Conservation (phyloP, 441 rosid species). For the Erysimum cheiri region DNA sequence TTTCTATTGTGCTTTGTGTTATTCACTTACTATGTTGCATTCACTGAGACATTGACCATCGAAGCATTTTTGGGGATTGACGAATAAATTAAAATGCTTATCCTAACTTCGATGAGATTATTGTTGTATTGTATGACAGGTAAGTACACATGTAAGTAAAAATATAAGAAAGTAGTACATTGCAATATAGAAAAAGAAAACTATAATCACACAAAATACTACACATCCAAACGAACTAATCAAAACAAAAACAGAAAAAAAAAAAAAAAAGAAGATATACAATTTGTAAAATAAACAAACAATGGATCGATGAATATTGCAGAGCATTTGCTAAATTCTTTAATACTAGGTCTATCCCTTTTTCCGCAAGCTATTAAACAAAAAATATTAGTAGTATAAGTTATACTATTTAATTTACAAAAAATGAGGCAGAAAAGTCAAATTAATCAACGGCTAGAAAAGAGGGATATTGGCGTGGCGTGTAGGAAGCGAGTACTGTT, state of each 20-base stretch:
- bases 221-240: background rate
- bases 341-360: too few relatives aligned
- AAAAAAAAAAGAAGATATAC: background rate
- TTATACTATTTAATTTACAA: background rate
- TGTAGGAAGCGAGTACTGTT: slow-evolving; percentile 41
- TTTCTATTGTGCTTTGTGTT: background rate
- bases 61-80: background rate
- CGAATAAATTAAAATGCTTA: background rate
- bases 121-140: background rate
- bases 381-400: too few relatives aligned
- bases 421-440: slow-evolving; percentile 35
- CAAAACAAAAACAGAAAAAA: too few relatives aligned
- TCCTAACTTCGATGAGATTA: background rate
- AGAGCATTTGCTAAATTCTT: background rate
- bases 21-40: background rate
- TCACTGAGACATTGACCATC: slow-evolving; percentile 15
- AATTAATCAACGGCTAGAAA: slow-evolving; percentile 33
- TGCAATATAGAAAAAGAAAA: background rate
- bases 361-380: background rate
- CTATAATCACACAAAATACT: background rate
- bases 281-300: background rate
- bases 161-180: background rate
- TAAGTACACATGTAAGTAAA: background rate
- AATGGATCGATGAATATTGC: background rate
- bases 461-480: slow-evolving; percentile 39